Evolutionary conservation across 2,329 filamentous ascomycete genomes (phyloP), one percentile per base, ranked within the genome.

Genomic region (Colletotrichum graminicola): DNA sequence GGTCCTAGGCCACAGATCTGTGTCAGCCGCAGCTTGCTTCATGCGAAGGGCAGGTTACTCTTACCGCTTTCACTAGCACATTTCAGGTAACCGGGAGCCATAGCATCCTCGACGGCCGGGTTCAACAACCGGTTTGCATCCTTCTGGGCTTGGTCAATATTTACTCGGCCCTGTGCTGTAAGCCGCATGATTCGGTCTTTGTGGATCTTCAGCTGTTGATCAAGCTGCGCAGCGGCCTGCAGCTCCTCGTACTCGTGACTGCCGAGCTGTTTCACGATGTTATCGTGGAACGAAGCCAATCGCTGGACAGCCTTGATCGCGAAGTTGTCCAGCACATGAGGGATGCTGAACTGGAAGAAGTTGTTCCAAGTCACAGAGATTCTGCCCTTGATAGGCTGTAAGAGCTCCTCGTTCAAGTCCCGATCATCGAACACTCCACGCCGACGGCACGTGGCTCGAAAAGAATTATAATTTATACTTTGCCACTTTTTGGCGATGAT

Each of bases 391-490:
- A 62, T 59, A 5, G 63, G 56, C 6, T 34, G 7, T 5, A 62
- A 18, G 0, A 71, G 43, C 7, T 67, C 26, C n/a, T 67, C 64
- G 18, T 67, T 71, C 52, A 67, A 59, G 6, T 71, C 43, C 0
- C 11, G 18, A 0, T 0, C 1, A 11, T 10, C 41, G n/a, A 21
- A 59, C 1, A 26, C 45, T 8, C 68, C 68, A 21, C 34, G 14
- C 0, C 64, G 57, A 1, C 3, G 6, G 11, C n/a, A n/a, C n/a
- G n/a, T n/a, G n/a, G n/a, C n/a, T n/a, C n/a, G 41, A 2, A 71
- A 16, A 7, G 68, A 47, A 3, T 1, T 3, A 12, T 18, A 4
- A 8, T 21, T 18, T 2, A 66, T 21, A 1, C 16, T 26, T 10
- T 26, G 12, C 36, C 54, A 45, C 5, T 2, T 18, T 21, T 34